These are phyloP conservation scores for Emergomyces pasteurianus DNA, from an alignment of 2,329 filamentous ascomycete species.

Conservation along the genomic window DNA sequence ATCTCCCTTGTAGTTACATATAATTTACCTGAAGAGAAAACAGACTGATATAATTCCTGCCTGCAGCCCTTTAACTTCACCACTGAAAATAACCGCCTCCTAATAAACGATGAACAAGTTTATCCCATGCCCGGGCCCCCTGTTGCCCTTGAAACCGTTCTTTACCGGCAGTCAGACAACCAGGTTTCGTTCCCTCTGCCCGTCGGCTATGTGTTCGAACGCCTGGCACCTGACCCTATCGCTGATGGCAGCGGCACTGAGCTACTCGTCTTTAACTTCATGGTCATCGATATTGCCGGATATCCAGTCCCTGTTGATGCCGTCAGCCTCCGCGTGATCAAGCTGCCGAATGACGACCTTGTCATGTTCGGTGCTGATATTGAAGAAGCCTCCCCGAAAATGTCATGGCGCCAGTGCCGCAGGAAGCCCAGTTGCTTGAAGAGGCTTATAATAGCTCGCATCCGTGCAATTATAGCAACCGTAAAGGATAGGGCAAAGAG, in stretches of 20 bases:
- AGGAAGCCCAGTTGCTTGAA: slow-evolving; percentile 29
- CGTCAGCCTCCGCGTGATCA: slow-evolving; percentile 29
- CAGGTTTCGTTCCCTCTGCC: slow-evolving; percentile 25
- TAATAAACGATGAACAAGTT: slow-evolving; percentile 28
- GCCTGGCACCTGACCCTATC: slow-evolving; percentile 19
- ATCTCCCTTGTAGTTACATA: no score
- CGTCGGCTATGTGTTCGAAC: slow-evolving; percentile 33
- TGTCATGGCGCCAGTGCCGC: slow-evolving; percentile 33
- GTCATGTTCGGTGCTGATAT: slow-evolving; percentile 28
- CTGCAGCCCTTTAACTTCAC: slow-evolving; percentile 26
- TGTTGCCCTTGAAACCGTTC: slow-evolving; percentile 21
- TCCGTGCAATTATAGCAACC: slow-evolving; percentile 26
- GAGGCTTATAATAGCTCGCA: slow-evolving; percentile 27
- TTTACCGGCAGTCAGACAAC: slow-evolving; percentile 25
- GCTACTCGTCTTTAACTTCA: slow-evolving; percentile 31
- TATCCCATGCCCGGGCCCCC: slow-evolving; percentile 26
- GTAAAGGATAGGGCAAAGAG: slow-evolving; percentile 26
- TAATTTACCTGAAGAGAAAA: neutral
- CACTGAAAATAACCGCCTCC: slow-evolving; percentile 22
- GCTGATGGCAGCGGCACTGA: slow-evolving; percentile 21
- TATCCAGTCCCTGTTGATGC: slow-evolving; percentile 35
- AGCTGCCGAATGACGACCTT: slow-evolving; percentile 23
- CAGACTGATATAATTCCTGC: slow-evolving; percentile 1
- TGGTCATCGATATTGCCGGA: slow-evolving; percentile 32
- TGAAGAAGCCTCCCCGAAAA: slow-evolving; percentile 21